These are phyloP conservation scores for Paspalum vaginatum DNA, from an alignment of 176 grass and related monocot genomes.

Conservation along the genomic window DNA sequence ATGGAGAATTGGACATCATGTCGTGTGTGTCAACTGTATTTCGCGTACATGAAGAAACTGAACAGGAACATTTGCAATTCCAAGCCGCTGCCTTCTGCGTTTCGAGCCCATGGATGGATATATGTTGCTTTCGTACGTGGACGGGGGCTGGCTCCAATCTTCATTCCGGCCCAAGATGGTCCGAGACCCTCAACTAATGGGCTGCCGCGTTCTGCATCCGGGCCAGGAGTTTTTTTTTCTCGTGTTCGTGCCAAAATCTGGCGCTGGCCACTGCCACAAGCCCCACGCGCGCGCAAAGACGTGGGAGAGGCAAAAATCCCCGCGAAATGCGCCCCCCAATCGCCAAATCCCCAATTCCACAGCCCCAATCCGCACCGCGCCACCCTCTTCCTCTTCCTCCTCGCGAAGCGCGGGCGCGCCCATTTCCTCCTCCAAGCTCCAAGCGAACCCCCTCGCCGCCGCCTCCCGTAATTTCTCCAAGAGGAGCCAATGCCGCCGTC, in stretches of 20 bases:
- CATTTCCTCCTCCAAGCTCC: not conserved
- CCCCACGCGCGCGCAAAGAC: no score
- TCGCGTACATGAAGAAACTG: not conserved
- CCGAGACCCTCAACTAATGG: not conserved
- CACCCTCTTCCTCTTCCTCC: not conserved
- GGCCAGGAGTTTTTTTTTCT: no score
- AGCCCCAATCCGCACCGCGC: no score
- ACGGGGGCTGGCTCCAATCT: not conserved
- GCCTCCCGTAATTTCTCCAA: not conserved
- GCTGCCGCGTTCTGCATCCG: not conserved
- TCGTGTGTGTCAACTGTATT: not conserved
- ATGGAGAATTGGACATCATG: no score
- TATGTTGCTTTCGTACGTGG: not conserved
- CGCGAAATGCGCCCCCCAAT: not conserved
- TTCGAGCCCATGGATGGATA: not conserved
- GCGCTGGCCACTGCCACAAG: no score
- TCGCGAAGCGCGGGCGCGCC: not conserved
- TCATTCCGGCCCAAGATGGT: not conserved
- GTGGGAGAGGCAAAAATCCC: not conserved
- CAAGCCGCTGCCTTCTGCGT: no score
- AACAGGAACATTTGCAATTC: not conserved
- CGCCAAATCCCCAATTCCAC: no score
- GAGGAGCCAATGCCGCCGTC: constrained; percentile 33
- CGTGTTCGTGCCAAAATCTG: no score
- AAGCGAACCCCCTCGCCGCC: not conserved